Conservation (phyloP, 1,284 basidiomycete genomes). For the Rhodotorula sp. region DNA sequence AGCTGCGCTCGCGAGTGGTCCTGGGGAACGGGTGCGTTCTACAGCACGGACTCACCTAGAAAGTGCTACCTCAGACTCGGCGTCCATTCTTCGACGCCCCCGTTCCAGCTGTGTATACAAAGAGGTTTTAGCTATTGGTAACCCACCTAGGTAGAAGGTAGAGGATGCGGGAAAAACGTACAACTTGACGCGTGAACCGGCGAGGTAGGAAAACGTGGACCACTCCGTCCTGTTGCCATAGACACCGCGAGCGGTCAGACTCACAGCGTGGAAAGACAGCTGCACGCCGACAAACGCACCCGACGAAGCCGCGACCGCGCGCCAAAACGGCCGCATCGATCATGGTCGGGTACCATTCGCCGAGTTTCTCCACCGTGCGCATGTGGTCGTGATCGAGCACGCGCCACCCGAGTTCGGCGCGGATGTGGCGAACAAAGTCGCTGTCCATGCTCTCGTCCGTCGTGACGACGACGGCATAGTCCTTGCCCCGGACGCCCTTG, state of each 20-base stretch:
- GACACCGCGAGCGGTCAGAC: background rate
- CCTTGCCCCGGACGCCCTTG: background rate
- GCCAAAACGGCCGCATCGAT: conserved; percentile 27
- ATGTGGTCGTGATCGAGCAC: conserved; percentile 27
- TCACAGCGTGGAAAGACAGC: background rate
- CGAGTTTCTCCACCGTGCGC: conserved; percentile 13
- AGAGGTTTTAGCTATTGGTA: no score
- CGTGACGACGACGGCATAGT: conserved; percentile 22
- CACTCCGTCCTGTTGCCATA: conserved; percentile 6
- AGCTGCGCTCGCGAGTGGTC: no score
- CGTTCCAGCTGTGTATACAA: conserved; percentile 23
- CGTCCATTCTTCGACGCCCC: conserved; percentile 30
- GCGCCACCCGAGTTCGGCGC: conserved; percentile 21
- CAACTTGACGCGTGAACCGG: conserved; percentile 33
- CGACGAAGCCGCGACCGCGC: conserved; percentile 25
- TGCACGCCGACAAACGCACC: background rate
- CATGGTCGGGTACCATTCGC: conserved; percentile 27
- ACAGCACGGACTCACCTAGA: background rate
- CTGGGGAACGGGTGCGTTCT: background rate
- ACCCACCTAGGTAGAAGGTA: no score
- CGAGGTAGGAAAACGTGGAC: conserved; percentile 28
- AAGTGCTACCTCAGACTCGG: conserved; percentile 10
- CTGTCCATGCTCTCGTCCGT: conserved; percentile 27
- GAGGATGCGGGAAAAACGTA: conserved; percentile 3
- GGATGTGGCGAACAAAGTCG: conserved; percentile 12